Evolutionary conservation across 2,329 filamentous ascomycete genomes (phyloP).

Genomic region (Sarocladium strictum): DNA sequence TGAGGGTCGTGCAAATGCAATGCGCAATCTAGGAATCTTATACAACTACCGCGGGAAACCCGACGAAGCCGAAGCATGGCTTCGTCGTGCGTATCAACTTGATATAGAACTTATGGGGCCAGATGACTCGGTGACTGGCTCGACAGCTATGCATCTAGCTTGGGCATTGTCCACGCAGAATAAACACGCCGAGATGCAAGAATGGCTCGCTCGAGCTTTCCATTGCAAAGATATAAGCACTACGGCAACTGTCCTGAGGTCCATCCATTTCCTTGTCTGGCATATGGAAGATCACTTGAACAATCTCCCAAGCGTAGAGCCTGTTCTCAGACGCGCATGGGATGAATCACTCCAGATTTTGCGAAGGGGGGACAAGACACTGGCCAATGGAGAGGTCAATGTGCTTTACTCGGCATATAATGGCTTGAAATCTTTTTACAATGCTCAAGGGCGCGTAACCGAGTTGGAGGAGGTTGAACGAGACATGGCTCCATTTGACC

Average conservation of each 20-base stretch:
- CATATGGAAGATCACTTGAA: neutral
- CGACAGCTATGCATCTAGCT: neutral
- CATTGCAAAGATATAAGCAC: neutral
- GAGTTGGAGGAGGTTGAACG: neutral
- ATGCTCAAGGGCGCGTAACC: neutral
- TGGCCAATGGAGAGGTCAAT: neutral
- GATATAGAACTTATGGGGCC: too few relatives aligned
- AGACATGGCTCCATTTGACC: neutral
- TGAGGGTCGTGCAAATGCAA: too few relatives aligned
- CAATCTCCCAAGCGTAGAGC: neutral
- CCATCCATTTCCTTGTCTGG: neutral
- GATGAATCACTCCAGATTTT: neutral
- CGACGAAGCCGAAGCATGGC: too few relatives aligned
- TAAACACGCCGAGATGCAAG: neutral
- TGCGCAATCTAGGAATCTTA: too few relatives aligned
- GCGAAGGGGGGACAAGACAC: neutral
- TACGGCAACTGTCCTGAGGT: neutral
- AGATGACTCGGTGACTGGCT: neutral
- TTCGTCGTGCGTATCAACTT: too few relatives aligned
- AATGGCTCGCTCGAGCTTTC: neutral
- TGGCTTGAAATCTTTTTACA: neutral
- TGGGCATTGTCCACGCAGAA: neutral
- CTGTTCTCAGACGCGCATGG: neutral
- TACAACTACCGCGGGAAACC: too few relatives aligned
- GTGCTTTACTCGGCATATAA: neutral